A percentile compares a stretch with the other conserved stretches of the same genome.
Evolutionary conservation across 176 grass and related monocot genomes (phyloP).

Genomic region (Coix lacrymajobi): DNA sequence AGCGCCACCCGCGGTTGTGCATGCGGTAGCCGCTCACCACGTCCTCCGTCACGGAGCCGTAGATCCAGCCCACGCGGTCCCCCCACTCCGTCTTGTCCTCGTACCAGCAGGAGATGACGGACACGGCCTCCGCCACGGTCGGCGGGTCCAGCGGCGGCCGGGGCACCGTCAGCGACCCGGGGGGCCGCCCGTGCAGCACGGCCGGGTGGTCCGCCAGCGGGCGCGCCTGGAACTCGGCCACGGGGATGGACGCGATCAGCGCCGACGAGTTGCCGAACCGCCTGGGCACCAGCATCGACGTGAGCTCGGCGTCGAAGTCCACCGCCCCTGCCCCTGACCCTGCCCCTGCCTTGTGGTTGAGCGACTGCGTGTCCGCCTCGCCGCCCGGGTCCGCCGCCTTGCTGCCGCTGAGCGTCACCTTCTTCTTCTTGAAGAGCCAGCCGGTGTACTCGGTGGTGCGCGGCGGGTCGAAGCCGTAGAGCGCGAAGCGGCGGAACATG

Average conservation of each 20-base stretch:
- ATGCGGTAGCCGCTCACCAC: conserved; percentile 94
- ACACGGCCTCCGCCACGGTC: conserved; percentile 86
- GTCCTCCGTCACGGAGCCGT: conserved; percentile 94
- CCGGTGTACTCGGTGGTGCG: conserved; percentile 69
- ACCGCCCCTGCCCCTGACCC: conserved; percentile 11
- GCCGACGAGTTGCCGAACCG: conserved; percentile 87
- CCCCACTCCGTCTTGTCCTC: conserved; percentile 99
- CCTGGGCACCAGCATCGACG: conserved; percentile 52
- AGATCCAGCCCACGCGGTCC: conserved; percentile 95
- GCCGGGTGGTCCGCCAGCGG: conserved; percentile 82
- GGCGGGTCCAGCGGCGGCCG: conserved; percentile 68
- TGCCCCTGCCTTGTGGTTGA: conserved; percentile 4
- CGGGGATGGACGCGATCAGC: conserved; percentile 72
- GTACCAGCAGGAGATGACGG: conserved; percentile 90
- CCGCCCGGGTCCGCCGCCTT: neutral
- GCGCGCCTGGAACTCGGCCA: conserved; percentile 88
- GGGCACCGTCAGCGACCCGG: conserved; percentile 63
- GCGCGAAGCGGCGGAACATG: conserved; percentile 86
- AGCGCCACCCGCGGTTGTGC: conserved; percentile 98
- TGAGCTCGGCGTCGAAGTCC: conserved; percentile 78
- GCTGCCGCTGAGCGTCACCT: conserved; percentile 19
- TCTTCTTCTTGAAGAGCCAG: conserved; percentile 61
- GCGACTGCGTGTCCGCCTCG: conserved; percentile 60
- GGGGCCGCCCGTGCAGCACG: conserved; percentile 57
- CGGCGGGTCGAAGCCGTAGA: conserved; percentile 95